Evolutionary conservation across 495 filamentous ascomycete species (phyloP).

Genomic region (Stereocaulon alpinum): DNA sequence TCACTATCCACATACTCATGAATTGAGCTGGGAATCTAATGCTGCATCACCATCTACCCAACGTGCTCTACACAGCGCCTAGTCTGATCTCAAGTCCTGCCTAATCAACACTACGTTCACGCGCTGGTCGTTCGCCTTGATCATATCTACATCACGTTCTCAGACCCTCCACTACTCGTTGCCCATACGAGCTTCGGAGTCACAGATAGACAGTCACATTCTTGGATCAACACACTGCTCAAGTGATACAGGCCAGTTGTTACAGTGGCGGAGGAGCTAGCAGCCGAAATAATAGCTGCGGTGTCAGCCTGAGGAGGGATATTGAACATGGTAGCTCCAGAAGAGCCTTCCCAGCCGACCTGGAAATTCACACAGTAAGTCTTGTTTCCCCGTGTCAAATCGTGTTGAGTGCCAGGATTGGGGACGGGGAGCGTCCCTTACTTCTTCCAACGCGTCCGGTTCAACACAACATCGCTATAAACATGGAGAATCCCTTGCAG

Average conservation of each 20-base stretch:
- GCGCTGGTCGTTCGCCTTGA: not conserved
- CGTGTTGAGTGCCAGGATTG: not conserved
- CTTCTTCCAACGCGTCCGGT: not conserved
- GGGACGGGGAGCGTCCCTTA: not conserved
- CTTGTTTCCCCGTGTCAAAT: not conserved
- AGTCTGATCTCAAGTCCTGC: not conserved
- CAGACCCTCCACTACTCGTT: not conserved
- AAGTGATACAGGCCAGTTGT: not conserved
- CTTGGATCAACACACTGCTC: not conserved
- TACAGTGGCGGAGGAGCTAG: not conserved
- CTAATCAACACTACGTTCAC: conserved; percentile 1
- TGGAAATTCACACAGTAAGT: conserved; percentile 99
- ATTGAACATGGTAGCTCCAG: conserved; percentile 80
- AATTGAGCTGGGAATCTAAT: conserved; percentile 4
- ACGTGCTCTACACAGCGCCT: not conserved
- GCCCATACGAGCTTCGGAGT: not conserved
- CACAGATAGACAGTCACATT: not conserved
- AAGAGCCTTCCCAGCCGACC: conserved; percentile 83
- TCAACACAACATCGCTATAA: not conserved
- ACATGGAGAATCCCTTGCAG: not conserved
- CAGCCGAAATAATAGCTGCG: conserved; percentile 2
- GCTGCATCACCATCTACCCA: not conserved
- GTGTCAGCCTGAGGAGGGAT: conserved; percentile 17
- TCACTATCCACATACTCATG: not conserved
- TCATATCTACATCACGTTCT: conserved; percentile 6